phyloP scores from a whole-genome alignment of 1,284 basidiomycete species.

The Laetiporus sulphureus region DNA sequence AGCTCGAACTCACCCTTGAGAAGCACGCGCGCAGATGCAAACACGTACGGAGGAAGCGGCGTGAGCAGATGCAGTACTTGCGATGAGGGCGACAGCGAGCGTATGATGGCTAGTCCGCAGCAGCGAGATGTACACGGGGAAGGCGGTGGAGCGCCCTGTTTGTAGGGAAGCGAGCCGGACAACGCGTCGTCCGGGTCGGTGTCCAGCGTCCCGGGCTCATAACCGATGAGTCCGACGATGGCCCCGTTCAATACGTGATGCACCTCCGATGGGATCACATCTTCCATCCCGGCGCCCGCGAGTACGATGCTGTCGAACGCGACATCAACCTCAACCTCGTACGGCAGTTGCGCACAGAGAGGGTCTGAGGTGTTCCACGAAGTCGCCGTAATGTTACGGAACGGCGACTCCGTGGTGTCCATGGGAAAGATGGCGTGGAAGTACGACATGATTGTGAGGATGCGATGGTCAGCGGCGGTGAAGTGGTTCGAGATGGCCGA shows the following conservation, averaged over 20 bases:
- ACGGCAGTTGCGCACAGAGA: constrained; percentile 63
- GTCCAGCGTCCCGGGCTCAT: constrained; percentile 35
- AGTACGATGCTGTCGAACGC: constrained; percentile 61
- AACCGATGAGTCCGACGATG: constrained; percentile 67
- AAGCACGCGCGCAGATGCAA: constrained; percentile 42
- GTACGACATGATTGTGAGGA: constrained; percentile 74
- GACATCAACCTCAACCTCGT: constrained; percentile 49
- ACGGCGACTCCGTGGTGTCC: constrained; percentile 5
- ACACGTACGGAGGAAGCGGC: constrained; percentile 46
- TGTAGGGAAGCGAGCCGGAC: constrained; percentile 41
- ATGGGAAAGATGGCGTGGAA: constrained; percentile 61
- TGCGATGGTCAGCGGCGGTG: constrained; percentile 71
- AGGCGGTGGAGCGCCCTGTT: constrained; percentile 45
- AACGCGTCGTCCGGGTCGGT: constrained; percentile 8
- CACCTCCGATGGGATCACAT: constrained; percentile 64
- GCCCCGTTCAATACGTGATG: constrained; percentile 73
- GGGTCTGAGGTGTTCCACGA: constrained; percentile 69
- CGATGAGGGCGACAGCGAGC: constrained; percentile 43
- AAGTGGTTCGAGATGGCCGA: constrained; percentile 37
- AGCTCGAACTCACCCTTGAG: constrained; percentile 87
- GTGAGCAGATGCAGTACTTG: constrained; percentile 66
- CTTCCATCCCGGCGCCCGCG: constrained; percentile 66
- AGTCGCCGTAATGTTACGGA: constrained; percentile 29
- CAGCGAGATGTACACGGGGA: constrained; percentile 52
- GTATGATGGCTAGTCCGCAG: constrained; percentile 68